Conservation (phyloP, 1,284 basidiomycete genomes). For the Boletus smithii region DNA sequence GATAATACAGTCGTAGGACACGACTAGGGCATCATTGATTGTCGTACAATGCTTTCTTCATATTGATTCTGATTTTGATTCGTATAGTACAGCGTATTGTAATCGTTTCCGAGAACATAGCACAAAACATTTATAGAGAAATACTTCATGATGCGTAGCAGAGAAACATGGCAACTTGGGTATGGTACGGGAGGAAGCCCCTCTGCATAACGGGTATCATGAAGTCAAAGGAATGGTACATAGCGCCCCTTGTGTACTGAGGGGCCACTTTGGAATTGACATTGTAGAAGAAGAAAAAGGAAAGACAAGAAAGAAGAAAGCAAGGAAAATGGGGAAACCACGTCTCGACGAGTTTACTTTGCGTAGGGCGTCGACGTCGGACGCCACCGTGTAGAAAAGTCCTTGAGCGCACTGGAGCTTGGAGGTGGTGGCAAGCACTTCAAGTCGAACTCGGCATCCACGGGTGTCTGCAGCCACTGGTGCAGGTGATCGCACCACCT, state of each 20-base stretch:
- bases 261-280: neutral
- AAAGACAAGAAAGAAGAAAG: neutral
- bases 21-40: neutral
- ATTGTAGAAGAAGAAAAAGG: neutral
- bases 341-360: conserved; percentile 3
- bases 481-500: conserved; percentile 14
- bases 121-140: neutral
- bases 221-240: conserved; percentile 7
- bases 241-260: neutral
- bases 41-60: neutral
- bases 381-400: conserved; percentile 5
- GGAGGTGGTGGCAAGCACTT: neutral
- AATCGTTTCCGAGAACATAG: conserved; percentile 10
- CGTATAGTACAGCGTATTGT: conserved; percentile 22
- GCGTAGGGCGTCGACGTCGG: neutral
- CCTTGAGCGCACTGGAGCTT: conserved; percentile 6
- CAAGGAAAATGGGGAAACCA: neutral
- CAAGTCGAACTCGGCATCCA: neutral
- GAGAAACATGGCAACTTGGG: conserved; percentile 5
- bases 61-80: conserved; percentile 10
- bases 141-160: conserved; percentile 6
- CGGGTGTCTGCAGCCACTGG: conserved; percentile 6
- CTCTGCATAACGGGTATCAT: conserved; percentile 11
- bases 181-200: neutral
- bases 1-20: conserved; percentile 11